Conservation (phyloP, 2,329 filamentous ascomycete species). For the Coniochaeta ligniaria region DNA sequence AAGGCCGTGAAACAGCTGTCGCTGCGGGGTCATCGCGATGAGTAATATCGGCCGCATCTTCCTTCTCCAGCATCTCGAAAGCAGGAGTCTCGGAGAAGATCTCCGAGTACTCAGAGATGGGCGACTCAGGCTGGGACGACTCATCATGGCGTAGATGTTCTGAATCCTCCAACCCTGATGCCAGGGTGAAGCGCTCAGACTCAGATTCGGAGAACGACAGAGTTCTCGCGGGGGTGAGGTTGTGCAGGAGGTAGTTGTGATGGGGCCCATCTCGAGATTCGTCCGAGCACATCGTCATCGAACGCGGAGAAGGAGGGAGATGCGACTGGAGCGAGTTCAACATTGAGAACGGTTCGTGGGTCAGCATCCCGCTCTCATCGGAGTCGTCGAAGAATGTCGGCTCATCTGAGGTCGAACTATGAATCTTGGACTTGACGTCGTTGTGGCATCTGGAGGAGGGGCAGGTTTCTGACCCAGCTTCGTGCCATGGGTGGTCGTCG, state of each 20-base stretch:
- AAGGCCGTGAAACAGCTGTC: not conserved
- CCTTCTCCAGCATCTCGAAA: not conserved
- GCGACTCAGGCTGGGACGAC: constrained; percentile 36
- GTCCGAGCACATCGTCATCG: constrained; percentile 41
- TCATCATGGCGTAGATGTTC: constrained; percentile 26
- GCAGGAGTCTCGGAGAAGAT: constrained; percentile 27
- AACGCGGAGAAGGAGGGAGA: constrained; percentile 39
- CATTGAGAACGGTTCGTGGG: constrained; percentile 35
- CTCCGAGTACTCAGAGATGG: constrained; percentile 37
- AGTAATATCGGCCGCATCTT: constrained; percentile 7
- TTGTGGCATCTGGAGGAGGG: constrained; percentile 31
- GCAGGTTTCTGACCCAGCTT: constrained; percentile 13
- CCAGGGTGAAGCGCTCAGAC: constrained; percentile 25
- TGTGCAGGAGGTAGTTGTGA: constrained; percentile 22
- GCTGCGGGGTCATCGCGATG: not conserved
- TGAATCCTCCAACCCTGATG: constrained; percentile 17
- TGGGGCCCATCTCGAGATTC: constrained; percentile 28
- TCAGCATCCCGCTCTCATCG: constrained; percentile 30
- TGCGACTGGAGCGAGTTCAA: constrained; percentile 19
- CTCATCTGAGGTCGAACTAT: constrained; percentile 13
- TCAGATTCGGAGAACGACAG: constrained; percentile 47
- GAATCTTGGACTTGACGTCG: constrained; percentile 24
- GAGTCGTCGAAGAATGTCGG: constrained; percentile 35
- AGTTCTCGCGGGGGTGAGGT: constrained; percentile 35
- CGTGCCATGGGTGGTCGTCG: constrained; percentile 37